A percentile compares a stretch with the other conserved stretches of the same genome.
phyloP scores from a whole-genome alignment of 805 yeast species.

The Suhomyces xylopsoci region DNA sequence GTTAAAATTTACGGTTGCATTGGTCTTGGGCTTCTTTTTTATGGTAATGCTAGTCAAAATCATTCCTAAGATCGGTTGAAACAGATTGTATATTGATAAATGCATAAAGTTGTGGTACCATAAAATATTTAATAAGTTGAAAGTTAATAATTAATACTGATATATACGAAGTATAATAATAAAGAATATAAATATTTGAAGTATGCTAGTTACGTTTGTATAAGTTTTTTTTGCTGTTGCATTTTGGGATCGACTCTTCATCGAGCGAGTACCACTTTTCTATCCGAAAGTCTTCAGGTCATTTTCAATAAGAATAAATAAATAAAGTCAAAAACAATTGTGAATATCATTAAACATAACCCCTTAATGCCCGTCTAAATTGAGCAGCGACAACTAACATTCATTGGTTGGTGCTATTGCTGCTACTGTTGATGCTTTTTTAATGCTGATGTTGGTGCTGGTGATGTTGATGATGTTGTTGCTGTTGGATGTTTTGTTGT shows the following conservation, averaged over 20 bases:
- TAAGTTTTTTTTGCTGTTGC: background rate
- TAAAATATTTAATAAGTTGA: background rate
- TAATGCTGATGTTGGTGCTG: background rate
- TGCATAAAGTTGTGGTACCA: background rate
- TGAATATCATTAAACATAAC: slow-evolving; percentile 2
- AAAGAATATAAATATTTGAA: slow-evolving; percentile 1
- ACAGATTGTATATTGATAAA: background rate
- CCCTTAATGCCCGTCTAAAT: background rate
- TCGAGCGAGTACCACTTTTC: background rate
- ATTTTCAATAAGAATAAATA: slow-evolving; percentile 1
- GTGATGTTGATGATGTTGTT: slow-evolving; percentile 3
- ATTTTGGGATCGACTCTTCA: background rate
- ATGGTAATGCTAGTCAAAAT: slow-evolving; percentile 34
- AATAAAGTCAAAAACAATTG: background rate
- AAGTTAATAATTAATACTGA: slow-evolving; percentile 6
- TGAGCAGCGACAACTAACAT: background rate
- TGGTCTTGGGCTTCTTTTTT: slow-evolving; percentile 26
- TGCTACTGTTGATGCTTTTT: background rate
- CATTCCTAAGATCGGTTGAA: slow-evolving; percentile 29
- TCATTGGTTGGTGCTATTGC: background rate
- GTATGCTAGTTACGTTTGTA: slow-evolving; percentile 3
- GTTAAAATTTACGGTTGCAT: slow-evolving; percentile 26
- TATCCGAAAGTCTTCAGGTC: background rate
- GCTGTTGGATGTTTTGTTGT: background rate
- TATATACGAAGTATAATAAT: slow-evolving; percentile 2